Evolutionary conservation across 2,329 filamentous ascomycete species (phyloP).

Genomic region (Colletotrichum lentis): DNA sequence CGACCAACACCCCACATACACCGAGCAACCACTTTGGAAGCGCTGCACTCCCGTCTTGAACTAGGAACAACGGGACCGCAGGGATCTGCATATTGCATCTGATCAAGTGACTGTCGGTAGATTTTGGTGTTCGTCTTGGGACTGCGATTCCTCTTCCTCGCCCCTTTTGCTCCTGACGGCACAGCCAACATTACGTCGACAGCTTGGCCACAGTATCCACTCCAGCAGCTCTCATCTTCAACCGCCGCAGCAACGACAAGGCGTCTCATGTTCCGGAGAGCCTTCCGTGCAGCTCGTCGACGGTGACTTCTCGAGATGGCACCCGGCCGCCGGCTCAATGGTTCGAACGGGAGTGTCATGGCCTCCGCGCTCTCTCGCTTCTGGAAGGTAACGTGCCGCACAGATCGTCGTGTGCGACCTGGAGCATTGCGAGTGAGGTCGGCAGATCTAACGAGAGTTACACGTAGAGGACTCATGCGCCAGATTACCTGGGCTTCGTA

Average conservation of each 20-base stretch:
- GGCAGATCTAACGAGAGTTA: constrained; percentile 22
- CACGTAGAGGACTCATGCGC: constrained; percentile 78
- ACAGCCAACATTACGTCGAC: neutral
- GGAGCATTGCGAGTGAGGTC: neutral
- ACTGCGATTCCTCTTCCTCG: neutral
- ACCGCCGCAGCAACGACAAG: constrained; percentile 6
- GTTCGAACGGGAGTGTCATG: constrained; percentile 39
- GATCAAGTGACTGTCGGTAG: constrained; percentile 32
- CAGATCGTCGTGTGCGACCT: constrained; percentile 17
- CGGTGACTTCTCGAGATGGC: constrained; percentile 57
- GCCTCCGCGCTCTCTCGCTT: constrained; percentile 51
- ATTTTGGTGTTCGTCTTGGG: neutral
- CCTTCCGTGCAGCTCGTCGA: constrained; percentile 50
- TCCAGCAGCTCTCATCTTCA: neutral
- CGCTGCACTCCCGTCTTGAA: neutral
- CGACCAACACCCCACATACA: constrained; percentile 21
- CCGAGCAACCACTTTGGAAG: constrained; percentile 2
- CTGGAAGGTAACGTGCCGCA: constrained; percentile 53
- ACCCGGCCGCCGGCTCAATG: constrained; percentile 41
- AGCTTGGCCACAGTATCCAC: neutral
- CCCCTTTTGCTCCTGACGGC: neutral
- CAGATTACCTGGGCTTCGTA: constrained; percentile 84
- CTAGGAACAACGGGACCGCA: neutral
- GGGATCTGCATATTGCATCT: constrained; percentile 8
- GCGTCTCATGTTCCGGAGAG: constrained; percentile 49